Evolutionary conservation across 805 yeast genomes (phyloP), one percentile per base, ranked within the genome.

Genomic region (Myxozyma neotropica): DNA sequence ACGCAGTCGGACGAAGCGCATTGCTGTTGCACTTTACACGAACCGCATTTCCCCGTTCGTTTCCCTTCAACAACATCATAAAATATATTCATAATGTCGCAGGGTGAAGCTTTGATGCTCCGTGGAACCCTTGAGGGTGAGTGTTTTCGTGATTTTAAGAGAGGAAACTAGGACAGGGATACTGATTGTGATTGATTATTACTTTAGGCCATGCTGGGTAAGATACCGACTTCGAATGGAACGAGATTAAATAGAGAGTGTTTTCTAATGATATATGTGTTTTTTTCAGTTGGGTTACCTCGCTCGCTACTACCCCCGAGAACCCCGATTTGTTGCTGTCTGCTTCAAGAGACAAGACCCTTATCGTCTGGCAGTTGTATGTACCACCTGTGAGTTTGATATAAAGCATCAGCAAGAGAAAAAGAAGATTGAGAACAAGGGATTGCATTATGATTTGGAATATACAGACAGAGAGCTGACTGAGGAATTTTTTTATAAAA

Each of bases 111-210:
- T 59, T 48, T 62, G 61, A 46, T 93, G 81, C 89, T 94, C 80
- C 92, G 98, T 87, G 99, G 98, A 80, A 89, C 98, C 86, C 88
- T 94, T 79, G 97, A 93, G 84, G 97, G 89, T 78, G 71, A 61
- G 78, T 71, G 49, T 33, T 53, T 33, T 51, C 35, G 27, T 17
- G 42, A 38, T 7, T 12, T 26, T 5, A 4, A n/a, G 45, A 10
- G 38, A 23, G 23, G 19, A 54, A 54, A 59, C 57, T 50, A 58
- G 68, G 36, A n/a, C 23, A 44, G 50, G 23, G 26, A 21, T 36
- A 53, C 62, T 60, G 51, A 58, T 55, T 36, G 47, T 3, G 12
- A 39, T 7, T 24, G 44, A n/a, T 4, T 61, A 45, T 64, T 27
- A 27, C 5, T 53, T 13, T 42, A 75, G 82, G 90, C 76, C 90